Evolutionary conservation across 306 rosid genomes (phyloP), one percentile per base, ranked within the genome.

Genomic region (Delonix regia): DNA sequence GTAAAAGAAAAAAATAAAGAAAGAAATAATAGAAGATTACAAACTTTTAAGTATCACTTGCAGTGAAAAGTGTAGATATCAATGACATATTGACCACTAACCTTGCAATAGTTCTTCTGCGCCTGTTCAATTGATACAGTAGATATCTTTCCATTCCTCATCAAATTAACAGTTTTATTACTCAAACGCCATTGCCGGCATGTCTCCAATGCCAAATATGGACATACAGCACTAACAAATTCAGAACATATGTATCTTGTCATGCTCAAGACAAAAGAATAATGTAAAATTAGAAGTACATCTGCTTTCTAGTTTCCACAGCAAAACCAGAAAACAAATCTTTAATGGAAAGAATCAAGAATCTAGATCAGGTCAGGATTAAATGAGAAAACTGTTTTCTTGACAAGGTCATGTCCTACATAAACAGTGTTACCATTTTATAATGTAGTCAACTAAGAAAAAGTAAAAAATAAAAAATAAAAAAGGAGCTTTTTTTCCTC

Each of bases 111-210:
- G 80, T 95, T 95, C 87, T 95, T 93, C 84, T 95, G 99, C n/a
- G 99, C 98, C 78, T 95, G 99, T 82, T 95, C 99, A 81, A 95
- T 93, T 21, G 99, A 93, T 68, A 95, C 99, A 25, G 96, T 91
- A 56, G 99, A 93, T 97, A 95, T 93, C 90, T 95, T 95, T 65
- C 99, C 99, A n/a, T 89, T 95, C 85, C 90, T 91, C 98, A 95
- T 95, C 80, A 95, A 80, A 80, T 93, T 95, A 64, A 93, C 97
- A 11, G 99, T 95, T 88, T 93, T 95, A 66, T 65, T 88, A 83
- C 99, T 95, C 83, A 95, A 86, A 78, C 99, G 99, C 99, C 99
- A 95, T 67, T 95, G 99, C 69, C 99, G 97, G 69, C 99, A 88
- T 28, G 99, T 93, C 85, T 95, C 99, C 86, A 95, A 73, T 84